Evolutionary conservation across 1,139 yeast genomes (phyloP).

Genomic region (Pichia norvegensis): DNA sequence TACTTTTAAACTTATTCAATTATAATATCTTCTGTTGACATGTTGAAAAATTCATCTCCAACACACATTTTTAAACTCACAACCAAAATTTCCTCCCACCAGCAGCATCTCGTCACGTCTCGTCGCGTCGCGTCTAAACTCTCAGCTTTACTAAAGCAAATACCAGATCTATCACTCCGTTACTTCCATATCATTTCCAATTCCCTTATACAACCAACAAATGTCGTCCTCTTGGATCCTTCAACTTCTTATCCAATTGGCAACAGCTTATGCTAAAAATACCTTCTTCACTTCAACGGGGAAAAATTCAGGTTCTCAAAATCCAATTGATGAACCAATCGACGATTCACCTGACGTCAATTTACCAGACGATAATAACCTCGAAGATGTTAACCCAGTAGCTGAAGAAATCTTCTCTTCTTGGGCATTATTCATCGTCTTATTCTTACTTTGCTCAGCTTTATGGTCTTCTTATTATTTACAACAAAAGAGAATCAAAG

Average conservation of each 20-base stretch:
- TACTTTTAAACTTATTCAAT: neutral
- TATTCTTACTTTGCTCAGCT: slow-evolving; percentile 76
- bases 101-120: too few relatives aligned
- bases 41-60: too few relatives aligned
- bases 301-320: neutral
- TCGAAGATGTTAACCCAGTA: slow-evolving; percentile 74
- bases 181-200: neutral
- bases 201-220: neutral
- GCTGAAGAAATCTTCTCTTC: slow-evolving; percentile 93
- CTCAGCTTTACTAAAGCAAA: too few relatives aligned
- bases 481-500: slow-evolving; percentile 85
- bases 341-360: slow-evolving; percentile 44
- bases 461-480: slow-evolving; percentile 92
- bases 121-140: too few relatives aligned
- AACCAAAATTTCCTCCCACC: too few relatives aligned
- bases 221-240: neutral
- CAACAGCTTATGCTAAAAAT: neutral
- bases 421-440: slow-evolving; percentile 89
- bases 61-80: too few relatives aligned
- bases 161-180: too few relatives aligned
- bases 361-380: slow-evolving; percentile 49
- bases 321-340: slow-evolving; percentile 25
- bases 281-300: neutral
- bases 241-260: neutral
- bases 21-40: neutral